Evolutionary conservation across 2,329 filamentous ascomycete genomes (phyloP), one percentile per base, ranked within the genome.

Genomic region (Epichloe gansuensis): DNA sequence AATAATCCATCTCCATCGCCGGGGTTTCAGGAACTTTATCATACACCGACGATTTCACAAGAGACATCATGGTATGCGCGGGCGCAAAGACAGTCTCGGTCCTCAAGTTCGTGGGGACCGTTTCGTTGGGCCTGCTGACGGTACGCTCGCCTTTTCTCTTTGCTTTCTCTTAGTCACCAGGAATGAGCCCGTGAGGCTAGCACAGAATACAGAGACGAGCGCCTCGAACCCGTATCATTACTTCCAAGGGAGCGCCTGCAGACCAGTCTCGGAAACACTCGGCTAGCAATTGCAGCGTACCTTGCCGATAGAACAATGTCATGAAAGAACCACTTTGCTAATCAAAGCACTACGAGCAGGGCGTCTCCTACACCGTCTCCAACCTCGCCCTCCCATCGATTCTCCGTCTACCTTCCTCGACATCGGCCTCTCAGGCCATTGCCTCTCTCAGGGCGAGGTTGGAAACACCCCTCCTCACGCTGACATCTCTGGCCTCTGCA

Each of bases 101-200:
- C 68, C 82, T 87, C 73, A 96, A 97, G 74, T 95, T 96, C 68
- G 86, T 96, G 60, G 91, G 91, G 64, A 94, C 89, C 50, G 81
- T 95, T 59, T 91, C 86, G 62, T 78, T 96, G 54, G 91, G 91
- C 57, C 78, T 96, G 53, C 72, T 95, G 68, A 95, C 90, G 55
- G 90, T 95, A 80, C 63, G 85, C 31, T 31, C 31, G 31, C 31
- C 31, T 31, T 31, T 31, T 31, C 31, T 34, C 7, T 15, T 49
- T 41, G 7, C 38, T 38, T 38, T 38, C 7, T 13, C 34, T 31
- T 17, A 31, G 31, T 31, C 11, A 31, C 7, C 43, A 28, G 9
- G 31, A 31, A 31, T 9, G 31, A 31, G 31, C 31, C 31, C 31
- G 31, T 31, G 31, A 31, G 9, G 31, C 1, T 8, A 11, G 31